Base-by-base conservation (phyloP, 2,329 filamentous ascomycete species). In the Keithomyces neogunnii region DNA sequence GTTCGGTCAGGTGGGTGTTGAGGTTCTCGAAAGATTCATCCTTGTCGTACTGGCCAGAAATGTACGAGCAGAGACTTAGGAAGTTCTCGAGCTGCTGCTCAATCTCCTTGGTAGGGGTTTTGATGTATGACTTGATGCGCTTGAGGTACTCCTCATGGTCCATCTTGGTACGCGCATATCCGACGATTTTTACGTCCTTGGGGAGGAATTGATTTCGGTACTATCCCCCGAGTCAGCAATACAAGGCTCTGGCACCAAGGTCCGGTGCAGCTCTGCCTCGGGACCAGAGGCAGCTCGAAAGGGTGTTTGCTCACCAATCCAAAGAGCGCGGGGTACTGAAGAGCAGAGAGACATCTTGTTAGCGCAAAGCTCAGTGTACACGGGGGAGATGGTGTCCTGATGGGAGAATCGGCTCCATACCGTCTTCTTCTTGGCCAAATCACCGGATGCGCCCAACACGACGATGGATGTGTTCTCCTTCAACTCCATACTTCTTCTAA, bases 111-210 rank as follows among this genome's bases (percentile, higher is more conserved):
- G 92, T 96, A 13, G 93, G 93, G 13, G 91, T 93, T 82, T 99
- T 97, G 77, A 99, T 99, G 76, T 96, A 95, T 55, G 90, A 96
- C 74, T 88, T 92, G 73, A 99, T 90, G 61, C 93, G 84, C 74
- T 86, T 88, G 67, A 97, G 80, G 76, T 88, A 97, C 72, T 99
- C 93, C 58, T 89, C 85, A 65, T 92, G 90, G 75, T 97, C 91
- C 93, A 99, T 99, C 80, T 96, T 96, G 62, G 93, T 99, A 69
- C 93, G 86, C 63, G 93, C 93, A 89, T 99, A 99, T 77, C 93
- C 93, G 64, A 99, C 84, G 68, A 99, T 96, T 72, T 85, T 88
- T 73, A 96, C 90, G 72, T 95, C 90, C 74, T 95, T 95, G 63
- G 84, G 93, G 48, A 99, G 88, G 77, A 97, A 99, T 73, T 96